These are phyloP conservation scores for Calonectria multiphialidica DNA, from an alignment of 2,329 filamentous ascomycete species.

Conservation along the genomic window DNA sequence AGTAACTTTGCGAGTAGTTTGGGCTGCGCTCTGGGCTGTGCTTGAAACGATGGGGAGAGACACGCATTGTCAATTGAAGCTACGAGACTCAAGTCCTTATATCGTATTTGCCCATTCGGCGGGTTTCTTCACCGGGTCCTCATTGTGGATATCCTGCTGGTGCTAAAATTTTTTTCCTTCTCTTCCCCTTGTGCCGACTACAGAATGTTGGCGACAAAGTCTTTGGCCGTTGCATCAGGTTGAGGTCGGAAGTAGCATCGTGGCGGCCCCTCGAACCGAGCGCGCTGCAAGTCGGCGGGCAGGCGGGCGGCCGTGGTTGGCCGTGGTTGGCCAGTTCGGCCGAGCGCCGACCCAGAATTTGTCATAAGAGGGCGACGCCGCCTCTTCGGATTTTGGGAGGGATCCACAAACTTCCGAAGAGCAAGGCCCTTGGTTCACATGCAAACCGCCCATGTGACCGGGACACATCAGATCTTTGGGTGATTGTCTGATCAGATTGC, in stretches of 20 bases:
- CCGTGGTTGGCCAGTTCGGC: constrained; percentile 25
- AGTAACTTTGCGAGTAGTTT: neutral
- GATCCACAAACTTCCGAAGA: constrained; percentile 2
- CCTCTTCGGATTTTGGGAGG: neutral
- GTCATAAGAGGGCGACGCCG: neutral
- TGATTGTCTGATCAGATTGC: constrained; percentile 1
- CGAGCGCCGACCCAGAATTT: constrained; percentile 4
- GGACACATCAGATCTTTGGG: neutral
- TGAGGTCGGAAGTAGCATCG: neutral
- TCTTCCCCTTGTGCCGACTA: neutral
- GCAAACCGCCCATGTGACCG: constrained; percentile 4
- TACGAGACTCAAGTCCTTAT: neutral
- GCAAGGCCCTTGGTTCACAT: neutral
- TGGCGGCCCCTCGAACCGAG: neutral
- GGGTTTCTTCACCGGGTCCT: neutral
- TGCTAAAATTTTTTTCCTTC: neutral
- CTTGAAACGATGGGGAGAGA: neutral
- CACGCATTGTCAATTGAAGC: neutral
- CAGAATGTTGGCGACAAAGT: neutral
- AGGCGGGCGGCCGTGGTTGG: neutral
- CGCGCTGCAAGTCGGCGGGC: neutral
- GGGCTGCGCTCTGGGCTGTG: neutral
- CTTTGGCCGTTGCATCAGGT: neutral
- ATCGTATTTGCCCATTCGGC: neutral
- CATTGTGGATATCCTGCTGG: constrained; percentile 1